Evolutionary conservation across 2,329 filamentous ascomycete species (phyloP).

Genomic region (Talaromyces albobiverticillius): DNA sequence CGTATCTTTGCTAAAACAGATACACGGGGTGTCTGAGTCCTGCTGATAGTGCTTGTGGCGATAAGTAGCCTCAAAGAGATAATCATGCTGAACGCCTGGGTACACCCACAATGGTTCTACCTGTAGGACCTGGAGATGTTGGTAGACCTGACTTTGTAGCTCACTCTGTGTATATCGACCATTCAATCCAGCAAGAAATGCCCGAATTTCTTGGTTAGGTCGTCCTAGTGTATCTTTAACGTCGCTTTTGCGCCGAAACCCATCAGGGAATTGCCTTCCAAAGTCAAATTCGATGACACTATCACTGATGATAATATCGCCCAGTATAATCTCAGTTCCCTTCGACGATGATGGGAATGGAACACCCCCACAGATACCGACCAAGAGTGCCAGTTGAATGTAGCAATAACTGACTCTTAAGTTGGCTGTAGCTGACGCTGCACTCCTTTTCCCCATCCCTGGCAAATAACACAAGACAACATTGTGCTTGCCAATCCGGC

Average conservation of each 20-base stretch:
- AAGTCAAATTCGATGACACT: background rate
- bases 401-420: conserved; percentile 17
- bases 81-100: background rate
- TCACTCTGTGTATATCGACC: background rate
- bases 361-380: conserved; percentile 17
- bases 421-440: conserved; percentile 15
- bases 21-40: background rate
- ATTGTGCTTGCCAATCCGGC: conserved; percentile 11
- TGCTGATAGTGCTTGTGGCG: conserved; percentile 4
- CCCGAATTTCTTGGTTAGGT: background rate
- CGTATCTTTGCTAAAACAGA: background rate
- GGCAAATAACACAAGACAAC: conserved; percentile 14
- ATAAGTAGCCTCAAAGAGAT: background rate
- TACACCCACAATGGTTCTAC: background rate
- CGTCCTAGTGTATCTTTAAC: background rate
- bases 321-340: background rate
- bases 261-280: background rate
- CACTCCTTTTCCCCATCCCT: conserved; percentile 15
- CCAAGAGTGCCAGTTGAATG: conserved; percentile 18
- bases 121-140: background rate
- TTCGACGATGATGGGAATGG: background rate
- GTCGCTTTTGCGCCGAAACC: background rate
- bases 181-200: background rate
- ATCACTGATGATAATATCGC: conserved; percentile 3
- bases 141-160: background rate